These are phyloP conservation scores for Aspergillus affinis DNA, from an alignment of 495 filamentous ascomycete species.

Conservation along the genomic window DNA sequence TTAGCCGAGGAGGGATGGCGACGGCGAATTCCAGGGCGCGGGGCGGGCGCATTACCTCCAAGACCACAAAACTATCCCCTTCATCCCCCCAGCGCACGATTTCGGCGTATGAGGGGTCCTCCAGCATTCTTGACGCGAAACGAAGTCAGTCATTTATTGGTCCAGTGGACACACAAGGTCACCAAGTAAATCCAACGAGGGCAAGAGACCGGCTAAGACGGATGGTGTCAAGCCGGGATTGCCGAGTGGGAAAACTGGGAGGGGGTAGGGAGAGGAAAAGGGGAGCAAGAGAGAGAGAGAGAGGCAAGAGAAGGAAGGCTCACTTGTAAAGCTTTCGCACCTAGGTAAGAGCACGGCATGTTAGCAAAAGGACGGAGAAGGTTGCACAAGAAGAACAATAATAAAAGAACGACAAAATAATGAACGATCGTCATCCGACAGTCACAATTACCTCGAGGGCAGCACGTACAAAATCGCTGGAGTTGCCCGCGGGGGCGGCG, in stretches of 20 bases:
- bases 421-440: conserved; percentile 7
- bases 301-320: conserved; percentile 30
- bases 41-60: conserved; percentile 67
- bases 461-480: conserved; percentile 74
- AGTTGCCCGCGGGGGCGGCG: conserved; percentile 61
- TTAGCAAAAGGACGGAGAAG: background rate
- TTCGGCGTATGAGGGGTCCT: conserved; percentile 87
- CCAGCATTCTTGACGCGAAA: conserved; percentile 74
- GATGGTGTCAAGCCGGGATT: conserved; percentile 11
- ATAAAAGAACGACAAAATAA: conserved; percentile 12
- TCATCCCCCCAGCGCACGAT: conserved; percentile 96
- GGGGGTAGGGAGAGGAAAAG: conserved; percentile 18
- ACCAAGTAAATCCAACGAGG: background rate
- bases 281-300: conserved; percentile 21
- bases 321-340: conserved; percentile 99
- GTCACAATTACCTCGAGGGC: conserved; percentile 9
- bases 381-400: conserved; percentile 1
- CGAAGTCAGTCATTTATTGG: background rate
- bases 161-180: background rate
- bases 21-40: conserved; percentile 1
- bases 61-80: conserved; percentile 93
- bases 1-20: conserved; percentile 11
- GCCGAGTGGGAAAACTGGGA: conserved; percentile 11
- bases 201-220: conserved; percentile 10
- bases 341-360: conserved; percentile 47